phyloP scores from a whole-genome alignment of 208 protist genomes.

The Wallacemonas collosoma region DNA sequence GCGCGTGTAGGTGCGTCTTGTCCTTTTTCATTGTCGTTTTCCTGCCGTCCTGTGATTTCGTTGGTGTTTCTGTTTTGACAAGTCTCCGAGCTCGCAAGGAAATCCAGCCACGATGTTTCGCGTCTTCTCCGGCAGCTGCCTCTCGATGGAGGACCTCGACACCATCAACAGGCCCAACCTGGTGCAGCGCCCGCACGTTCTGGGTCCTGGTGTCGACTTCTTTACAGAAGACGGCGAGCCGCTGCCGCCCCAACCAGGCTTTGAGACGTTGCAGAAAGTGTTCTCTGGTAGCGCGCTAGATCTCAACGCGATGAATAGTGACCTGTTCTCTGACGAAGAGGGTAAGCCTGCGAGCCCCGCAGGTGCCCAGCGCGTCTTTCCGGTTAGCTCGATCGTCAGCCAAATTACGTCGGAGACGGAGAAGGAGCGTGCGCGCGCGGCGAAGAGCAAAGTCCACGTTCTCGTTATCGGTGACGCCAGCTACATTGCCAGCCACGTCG shows the following conservation, averaged over 20 bases:
- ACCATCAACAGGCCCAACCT: slow-evolving; percentile 68
- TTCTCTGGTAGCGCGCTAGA: slow-evolving; percentile 90
- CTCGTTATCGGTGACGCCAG: slow-evolving; percentile 87
- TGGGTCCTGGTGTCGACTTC: slow-evolving; percentile 86
- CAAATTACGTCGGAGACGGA: slow-evolving; percentile 82
- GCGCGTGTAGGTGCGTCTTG: background rate
- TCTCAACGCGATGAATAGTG: slow-evolving; percentile 78
- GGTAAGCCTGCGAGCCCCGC: slow-evolving; percentile 19
- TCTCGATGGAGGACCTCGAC: slow-evolving; percentile 91
- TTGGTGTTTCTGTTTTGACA: slow-evolving; percentile 15
- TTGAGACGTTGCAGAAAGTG: slow-evolving; percentile 84
- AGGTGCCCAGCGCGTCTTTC: slow-evolving; percentile 22
- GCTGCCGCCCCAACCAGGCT: slow-evolving; percentile 76
- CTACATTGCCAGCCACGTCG: slow-evolving; percentile 84
- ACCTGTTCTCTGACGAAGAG: slow-evolving; percentile 69
- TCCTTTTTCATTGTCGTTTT: background rate
- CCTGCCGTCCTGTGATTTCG: background rate
- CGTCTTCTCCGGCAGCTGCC: slow-evolving; percentile 87
- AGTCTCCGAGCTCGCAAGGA: background rate
- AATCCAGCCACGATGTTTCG: slow-evolving; percentile 55
- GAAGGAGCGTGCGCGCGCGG: slow-evolving; percentile 62
- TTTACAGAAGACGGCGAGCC: slow-evolving; percentile 88
- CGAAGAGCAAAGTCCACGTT: slow-evolving; percentile 83
- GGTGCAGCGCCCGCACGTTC: slow-evolving; percentile 74
- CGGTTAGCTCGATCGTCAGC: slow-evolving; percentile 78